These are phyloP conservation scores for Diutina neorugosa DNA, from an alignment of 1,139 yeast species.

Conservation along the genomic window DNA sequence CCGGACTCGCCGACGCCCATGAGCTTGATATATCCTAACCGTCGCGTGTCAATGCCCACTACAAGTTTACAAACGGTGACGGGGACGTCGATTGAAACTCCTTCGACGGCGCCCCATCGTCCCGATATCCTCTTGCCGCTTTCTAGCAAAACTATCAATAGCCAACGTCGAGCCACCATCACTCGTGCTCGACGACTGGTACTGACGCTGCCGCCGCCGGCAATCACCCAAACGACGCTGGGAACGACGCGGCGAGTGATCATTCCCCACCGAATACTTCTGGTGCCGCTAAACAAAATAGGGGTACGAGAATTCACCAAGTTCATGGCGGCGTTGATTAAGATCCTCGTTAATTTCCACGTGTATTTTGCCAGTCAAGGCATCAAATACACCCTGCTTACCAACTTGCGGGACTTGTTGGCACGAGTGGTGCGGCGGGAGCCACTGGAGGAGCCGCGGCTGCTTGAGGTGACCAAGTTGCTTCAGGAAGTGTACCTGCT, in stretches of 20 bases:
- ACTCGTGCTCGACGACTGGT: conserved; percentile 4
- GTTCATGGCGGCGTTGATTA: conserved; percentile 26
- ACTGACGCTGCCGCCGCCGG: conserved; percentile 6
- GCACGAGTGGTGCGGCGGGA: background rate
- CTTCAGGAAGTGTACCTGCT: background rate
- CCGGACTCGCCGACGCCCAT: conserved; percentile 1
- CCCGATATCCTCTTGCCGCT: background rate
- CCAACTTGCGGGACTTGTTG: conserved; percentile 1
- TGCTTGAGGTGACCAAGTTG: background rate
- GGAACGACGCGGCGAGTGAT: conserved; percentile 18
- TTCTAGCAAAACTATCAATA: background rate
- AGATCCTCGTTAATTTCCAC: conserved; percentile 26
- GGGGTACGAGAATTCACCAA: conserved; percentile 26
- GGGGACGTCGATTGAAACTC: background rate
- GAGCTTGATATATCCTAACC: background rate
- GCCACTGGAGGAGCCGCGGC: background rate
- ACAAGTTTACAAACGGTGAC: background rate
- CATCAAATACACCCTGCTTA: background rate
- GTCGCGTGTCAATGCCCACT: background rate
- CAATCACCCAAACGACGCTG: conserved; percentile 6
- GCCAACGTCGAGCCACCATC: background rate
- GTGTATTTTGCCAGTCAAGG: conserved; percentile 13
- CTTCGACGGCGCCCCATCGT: background rate
- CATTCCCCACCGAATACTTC: conserved; percentile 32
- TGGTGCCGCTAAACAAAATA: conserved; percentile 29